Conservation (phyloP, 1,284 basidiomycete species). For the Ganoderma multipileum region DNA sequence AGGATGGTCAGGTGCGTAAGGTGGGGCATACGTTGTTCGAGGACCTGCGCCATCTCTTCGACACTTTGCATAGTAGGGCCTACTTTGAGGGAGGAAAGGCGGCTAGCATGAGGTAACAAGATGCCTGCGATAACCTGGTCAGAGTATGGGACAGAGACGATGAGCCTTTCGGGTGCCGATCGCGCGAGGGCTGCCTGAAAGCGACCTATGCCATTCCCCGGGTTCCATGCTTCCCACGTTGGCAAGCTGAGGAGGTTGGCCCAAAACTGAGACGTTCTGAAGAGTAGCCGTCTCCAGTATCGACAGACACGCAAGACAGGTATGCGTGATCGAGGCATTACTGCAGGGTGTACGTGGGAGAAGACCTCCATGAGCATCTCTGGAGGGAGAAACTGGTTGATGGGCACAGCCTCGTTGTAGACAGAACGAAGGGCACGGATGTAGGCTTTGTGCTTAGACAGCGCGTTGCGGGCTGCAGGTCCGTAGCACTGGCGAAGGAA, state of each 20-base stretch:
- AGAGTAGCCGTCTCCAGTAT: neutral
- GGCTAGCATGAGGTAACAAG: neutral
- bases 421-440: slow-evolving; percentile 2
- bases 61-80: neutral
- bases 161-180: neutral
- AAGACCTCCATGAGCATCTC: slow-evolving; percentile 11
- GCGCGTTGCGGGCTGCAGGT: neutral
- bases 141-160: neutral
- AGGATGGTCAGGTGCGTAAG: neutral
- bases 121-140: neutral
- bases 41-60: neutral
- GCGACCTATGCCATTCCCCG: neutral
- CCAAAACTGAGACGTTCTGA: slow-evolving; percentile 6
- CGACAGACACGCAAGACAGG: neutral
- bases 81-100: neutral
- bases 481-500: neutral
- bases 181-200: neutral
- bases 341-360: neutral
- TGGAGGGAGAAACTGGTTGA: slow-evolving; percentile 1
- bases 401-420: slow-evolving; percentile 2
- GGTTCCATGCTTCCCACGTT: neutral
- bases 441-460: neutral
- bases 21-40: neutral
- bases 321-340: neutral
- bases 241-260: slow-evolving; percentile 1